Conservation (phyloP, 179 eudicot genomes). For the Amaranthus tricolor region DNA sequence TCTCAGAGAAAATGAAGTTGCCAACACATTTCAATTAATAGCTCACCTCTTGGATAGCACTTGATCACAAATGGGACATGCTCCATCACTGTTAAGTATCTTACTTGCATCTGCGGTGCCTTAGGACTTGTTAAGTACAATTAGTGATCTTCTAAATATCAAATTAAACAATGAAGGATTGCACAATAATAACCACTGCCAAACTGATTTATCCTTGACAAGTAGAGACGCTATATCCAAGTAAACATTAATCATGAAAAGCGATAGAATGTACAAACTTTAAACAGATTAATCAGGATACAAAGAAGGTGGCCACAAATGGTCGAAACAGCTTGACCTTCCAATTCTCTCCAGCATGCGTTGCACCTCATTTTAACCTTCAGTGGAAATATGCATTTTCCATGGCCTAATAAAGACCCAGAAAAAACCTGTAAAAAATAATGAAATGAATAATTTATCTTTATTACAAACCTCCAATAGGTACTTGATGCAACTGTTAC, state of each 20-base stretch:
- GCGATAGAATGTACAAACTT: not conserved
- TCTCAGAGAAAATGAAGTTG: conserved; percentile 5
- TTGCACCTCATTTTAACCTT: conserved; percentile 83
- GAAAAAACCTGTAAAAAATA: conserved; percentile 13
- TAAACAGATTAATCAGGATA: conserved; percentile 41
- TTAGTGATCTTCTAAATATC: conserved; percentile 13
- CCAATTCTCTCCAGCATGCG: conserved; percentile 89
- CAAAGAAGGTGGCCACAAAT: conserved; percentile 88
- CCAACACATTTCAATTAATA: conserved; percentile 11
- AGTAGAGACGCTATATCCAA: conserved; percentile 1
- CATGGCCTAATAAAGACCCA: conserved; percentile 16
- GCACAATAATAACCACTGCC: not conserved
- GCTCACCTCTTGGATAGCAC: conserved; percentile 87
- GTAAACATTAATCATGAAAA: not conserved
- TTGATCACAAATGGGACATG: conserved; percentile 94
- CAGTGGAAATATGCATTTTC: conserved; percentile 16
- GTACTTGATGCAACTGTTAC: not conserved
- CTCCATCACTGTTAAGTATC: conserved; percentile 80
- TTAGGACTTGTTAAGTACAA: conserved; percentile 50
- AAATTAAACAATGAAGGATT: not conserved
- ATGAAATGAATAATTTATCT: not conserved
- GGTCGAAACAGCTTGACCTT: conserved; percentile 76
- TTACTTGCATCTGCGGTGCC: conserved; percentile 89
- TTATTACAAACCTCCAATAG: not conserved
- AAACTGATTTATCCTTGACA: not conserved